These are phyloP conservation scores for Venustampulla echinocandica DNA, from an alignment of 495 filamentous ascomycete genomes.

Conservation along the genomic window DNA sequence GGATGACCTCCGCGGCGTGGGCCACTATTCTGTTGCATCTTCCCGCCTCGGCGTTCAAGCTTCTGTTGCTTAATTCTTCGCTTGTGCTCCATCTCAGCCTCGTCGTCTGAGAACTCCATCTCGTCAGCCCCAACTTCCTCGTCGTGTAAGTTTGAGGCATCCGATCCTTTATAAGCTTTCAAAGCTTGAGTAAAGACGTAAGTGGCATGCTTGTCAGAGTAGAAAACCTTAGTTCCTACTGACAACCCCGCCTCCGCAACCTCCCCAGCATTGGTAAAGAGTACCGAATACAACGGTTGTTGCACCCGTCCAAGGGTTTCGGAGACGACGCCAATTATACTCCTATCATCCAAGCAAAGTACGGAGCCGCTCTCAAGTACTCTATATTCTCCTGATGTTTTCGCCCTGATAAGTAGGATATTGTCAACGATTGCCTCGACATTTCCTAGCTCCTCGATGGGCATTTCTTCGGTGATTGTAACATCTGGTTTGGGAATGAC, in stretches of 20 bases:
- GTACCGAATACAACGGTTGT: conserved; percentile 71
- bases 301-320: conserved; percentile 78
- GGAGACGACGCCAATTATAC: conserved; percentile 65
- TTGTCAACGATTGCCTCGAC: conserved; percentile 69
- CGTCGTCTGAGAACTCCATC: conserved; percentile 92
- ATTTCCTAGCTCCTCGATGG: conserved; percentile 61
- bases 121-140: conserved; percentile 84
- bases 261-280: conserved; percentile 56
- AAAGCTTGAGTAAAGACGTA: conserved; percentile 79
- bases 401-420: conserved; percentile 68
- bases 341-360: conserved; percentile 68
- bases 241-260: conserved; percentile 55
- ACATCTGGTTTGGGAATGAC: conserved; percentile 65
- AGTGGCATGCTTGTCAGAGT: conserved; percentile 62
- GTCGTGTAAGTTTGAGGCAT: conserved; percentile 89
- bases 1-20: conserved; percentile 24
- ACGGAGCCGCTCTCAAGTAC: conserved; percentile 78
- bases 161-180: conserved; percentile 69
- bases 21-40: conserved; percentile 23
- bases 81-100: conserved; percentile 80
- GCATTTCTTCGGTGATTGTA: conserved; percentile 62
- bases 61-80: conserved; percentile 50
- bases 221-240: conserved; percentile 62
- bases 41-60: conserved; percentile 43
- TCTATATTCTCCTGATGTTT: conserved; percentile 67